Base-by-base conservation (phyloP, 2,329 filamentous ascomycete species). In the Penicillium frequentans region DNA sequence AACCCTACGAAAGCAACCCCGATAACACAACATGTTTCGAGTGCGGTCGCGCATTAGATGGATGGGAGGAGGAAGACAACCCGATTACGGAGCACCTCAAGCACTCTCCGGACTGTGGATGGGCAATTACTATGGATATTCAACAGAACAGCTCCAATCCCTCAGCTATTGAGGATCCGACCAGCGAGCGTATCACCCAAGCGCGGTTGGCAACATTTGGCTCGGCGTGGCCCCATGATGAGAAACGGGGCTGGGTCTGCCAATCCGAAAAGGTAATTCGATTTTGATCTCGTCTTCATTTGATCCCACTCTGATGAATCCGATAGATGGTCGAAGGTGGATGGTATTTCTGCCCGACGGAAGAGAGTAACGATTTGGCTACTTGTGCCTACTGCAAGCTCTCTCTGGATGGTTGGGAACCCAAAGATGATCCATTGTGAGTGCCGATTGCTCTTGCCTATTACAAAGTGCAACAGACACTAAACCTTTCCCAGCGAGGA, bases 1-100 rank as follows among this genome's bases (percentile, higher is more conserved):
- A 87, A 59, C 93, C 95, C 2, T 86, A 84, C 14, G 81, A 85
- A 51, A 83, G 85, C 47, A 90, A 87, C 68, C 88, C 88, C 37
- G 95, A 99, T 74, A 98, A 98, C 73, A 90, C 90, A 48, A 84
- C 86, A 64, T 99, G 95, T 74, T 98, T 96, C 74, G 82, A 92
- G 37, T 99, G 95, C 77, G 80, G 86, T 60, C 90, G 91, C 71
- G 86, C 88, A 54, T 82, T 99, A 13, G 92, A 96, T 71, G 93
- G 92, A 58, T 99, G 95, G 95, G 93, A 98, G 68, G 82, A 88
- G 39, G 86, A 87, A 23, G 95, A 99, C 70, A 85, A 91, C 58
- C 91, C 95, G 0, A 80, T 96, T 5, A 82, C 83, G 49, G 95
- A 99, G 71, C 95, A 99, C 74, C 73, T 96, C 29, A 90, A 87